Evolutionary conservation across 1,284 basidiomycete species (phyloP).

Genomic region (Volvariella surrecta): DNA sequence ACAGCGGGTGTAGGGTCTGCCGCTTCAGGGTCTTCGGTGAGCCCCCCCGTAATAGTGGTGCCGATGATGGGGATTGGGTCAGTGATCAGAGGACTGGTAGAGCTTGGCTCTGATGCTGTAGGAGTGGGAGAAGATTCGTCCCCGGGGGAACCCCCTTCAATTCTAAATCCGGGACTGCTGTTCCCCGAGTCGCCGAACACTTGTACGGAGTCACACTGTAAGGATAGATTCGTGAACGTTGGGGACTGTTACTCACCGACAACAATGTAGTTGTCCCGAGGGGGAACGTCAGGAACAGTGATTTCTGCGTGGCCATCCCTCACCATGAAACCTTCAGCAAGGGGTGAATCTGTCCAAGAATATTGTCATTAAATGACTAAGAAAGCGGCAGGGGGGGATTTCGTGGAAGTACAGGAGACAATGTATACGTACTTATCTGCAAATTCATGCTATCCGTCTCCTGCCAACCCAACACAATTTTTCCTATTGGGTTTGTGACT

Average conservation of each 20-base stretch:
- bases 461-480: slow-evolving; percentile 43
- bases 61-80: slow-evolving; percentile 22
- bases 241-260: slow-evolving; percentile 23
- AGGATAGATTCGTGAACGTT: background rate
- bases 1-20: no score
- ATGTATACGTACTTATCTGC: slow-evolving; percentile 4
- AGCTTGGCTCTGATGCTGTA: slow-evolving; percentile 8
- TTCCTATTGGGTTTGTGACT: slow-evolving; percentile 40
- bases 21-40: no score
- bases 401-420: background rate
- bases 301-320: slow-evolving; percentile 39
- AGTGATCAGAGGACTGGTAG: slow-evolving; percentile 12
- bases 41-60: slow-evolving; percentile 15
- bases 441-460: slow-evolving; percentile 38
- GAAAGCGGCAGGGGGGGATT: no score
- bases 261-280: slow-evolving; percentile 28
- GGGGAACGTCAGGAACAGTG: slow-evolving; percentile 46
- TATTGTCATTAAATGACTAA: background rate
- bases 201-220: slow-evolving; percentile 19
- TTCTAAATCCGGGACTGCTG: slow-evolving; percentile 30
- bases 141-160: slow-evolving; percentile 14
- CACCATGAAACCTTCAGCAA: slow-evolving; percentile 48
- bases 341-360: slow-evolving; percentile 33
- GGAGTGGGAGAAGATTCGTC: slow-evolving; percentile 9
- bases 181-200: slow-evolving; percentile 34